These are phyloP conservation scores for Globisporangium viniferum DNA, from an alignment of 352 stramenopile genomes.

Conservation along the genomic window DNA sequence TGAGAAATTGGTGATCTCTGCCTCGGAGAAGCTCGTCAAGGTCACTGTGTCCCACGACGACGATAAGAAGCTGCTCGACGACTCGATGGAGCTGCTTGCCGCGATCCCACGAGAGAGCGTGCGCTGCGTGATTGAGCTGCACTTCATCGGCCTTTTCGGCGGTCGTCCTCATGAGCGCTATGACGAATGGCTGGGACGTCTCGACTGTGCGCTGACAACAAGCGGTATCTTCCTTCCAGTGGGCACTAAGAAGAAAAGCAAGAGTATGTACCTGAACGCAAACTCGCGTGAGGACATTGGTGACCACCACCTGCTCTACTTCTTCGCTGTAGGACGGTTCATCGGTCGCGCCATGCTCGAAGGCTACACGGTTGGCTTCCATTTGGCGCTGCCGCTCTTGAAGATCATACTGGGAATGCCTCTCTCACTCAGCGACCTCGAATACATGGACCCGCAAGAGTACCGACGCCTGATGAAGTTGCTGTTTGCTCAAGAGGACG, in stretches of 20 bases:
- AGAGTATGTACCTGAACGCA: slow-evolving; percentile 38
- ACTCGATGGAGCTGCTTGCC: slow-evolving; percentile 26
- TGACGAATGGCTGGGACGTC: slow-evolving; percentile 70
- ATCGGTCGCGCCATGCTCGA: slow-evolving; percentile 55
- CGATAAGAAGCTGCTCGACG: not conserved
- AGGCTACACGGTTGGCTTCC: slow-evolving; percentile 84
- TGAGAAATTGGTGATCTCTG: not conserved
- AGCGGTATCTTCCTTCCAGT: slow-evolving; percentile 25
- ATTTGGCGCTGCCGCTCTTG: slow-evolving; percentile 91
- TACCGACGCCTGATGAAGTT: slow-evolving; percentile 24
- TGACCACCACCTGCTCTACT: slow-evolving; percentile 5
- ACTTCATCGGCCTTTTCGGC: slow-evolving; percentile 62
- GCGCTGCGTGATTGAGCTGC: slow-evolving; percentile 35
- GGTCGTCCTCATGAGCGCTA: slow-evolving; percentile 65
- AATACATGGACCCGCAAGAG: slow-evolving; percentile 33
- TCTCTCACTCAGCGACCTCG: slow-evolving; percentile 87
- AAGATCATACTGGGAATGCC: slow-evolving; percentile 93
- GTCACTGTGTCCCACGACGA: not conserved
- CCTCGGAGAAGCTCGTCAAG: not conserved
- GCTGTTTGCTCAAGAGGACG: slow-evolving; percentile 14
- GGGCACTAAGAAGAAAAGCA: slow-evolving; percentile 28
- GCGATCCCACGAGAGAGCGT: slow-evolving; percentile 26
- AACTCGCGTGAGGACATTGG: slow-evolving; percentile 17
- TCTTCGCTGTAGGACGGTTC: slow-evolving; percentile 50
- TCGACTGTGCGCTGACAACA: slow-evolving; percentile 30